phyloP scores from a whole-genome alignment of 768 basidiomycete genomes.

The Lentinula aciculospora region DNA sequence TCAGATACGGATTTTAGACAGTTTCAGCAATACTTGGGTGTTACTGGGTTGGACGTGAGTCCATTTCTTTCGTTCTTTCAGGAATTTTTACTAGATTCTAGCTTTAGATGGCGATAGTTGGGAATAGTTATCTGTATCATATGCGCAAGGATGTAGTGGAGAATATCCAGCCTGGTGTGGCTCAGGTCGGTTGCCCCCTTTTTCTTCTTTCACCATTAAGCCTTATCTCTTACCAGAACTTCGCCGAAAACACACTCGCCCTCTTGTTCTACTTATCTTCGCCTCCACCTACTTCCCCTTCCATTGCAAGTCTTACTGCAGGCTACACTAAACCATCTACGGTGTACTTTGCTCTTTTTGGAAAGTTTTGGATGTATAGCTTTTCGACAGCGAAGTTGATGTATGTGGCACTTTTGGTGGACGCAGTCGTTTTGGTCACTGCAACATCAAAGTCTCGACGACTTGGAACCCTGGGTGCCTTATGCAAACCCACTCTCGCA shows the following conservation, averaged over 20 bases:
- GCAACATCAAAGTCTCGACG: background rate
- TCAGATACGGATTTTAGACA: slow-evolving; percentile 97
- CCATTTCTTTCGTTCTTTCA: background rate
- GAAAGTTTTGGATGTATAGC: slow-evolving; percentile 67
- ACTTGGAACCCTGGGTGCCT: background rate
- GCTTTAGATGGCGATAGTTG: slow-evolving; percentile 81
- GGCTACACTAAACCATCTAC: slow-evolving; percentile 51
- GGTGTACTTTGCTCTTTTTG: slow-evolving; percentile 74
- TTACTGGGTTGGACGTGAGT: slow-evolving; percentile 85
- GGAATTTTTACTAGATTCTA: background rate
- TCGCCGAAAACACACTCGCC: slow-evolving; percentile 84
- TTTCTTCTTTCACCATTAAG: background rate
- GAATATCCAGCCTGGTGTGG: slow-evolving; percentile 55
- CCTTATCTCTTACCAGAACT: slow-evolving; percentile 49
- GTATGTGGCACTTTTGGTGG: slow-evolving; percentile 45
- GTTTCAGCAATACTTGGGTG: slow-evolving; percentile 83
- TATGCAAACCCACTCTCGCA: slow-evolving; percentile 37
- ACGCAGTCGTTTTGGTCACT: slow-evolving; percentile 28
- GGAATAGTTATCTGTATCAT: slow-evolving; percentile 92
- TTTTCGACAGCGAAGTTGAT: slow-evolving; percentile 63
- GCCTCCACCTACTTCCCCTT: slow-evolving; percentile 73
- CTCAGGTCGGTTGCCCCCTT: background rate
- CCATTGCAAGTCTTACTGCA: slow-evolving; percentile 30
- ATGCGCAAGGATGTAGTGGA: slow-evolving; percentile 74
- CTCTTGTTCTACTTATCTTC: slow-evolving; percentile 77